Evolutionary conservation across 108 stramenopile genomes (phyloP).

Genomic region (Cyclotella distinguenda): DNA sequence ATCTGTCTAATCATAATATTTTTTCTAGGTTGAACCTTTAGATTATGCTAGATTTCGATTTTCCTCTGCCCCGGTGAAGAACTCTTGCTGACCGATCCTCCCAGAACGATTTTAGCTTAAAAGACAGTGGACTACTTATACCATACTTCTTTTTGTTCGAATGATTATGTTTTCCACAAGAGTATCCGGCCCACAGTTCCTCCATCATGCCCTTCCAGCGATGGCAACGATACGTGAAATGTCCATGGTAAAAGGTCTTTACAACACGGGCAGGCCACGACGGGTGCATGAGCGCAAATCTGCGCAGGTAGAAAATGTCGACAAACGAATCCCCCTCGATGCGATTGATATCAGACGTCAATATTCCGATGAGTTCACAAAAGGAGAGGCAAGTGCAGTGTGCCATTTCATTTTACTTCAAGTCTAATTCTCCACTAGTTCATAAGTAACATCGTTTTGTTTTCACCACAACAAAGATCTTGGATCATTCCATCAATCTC

Average conservation of each 20-base stretch:
- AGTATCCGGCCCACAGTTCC: no score
- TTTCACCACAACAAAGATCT: constrained; percentile 16
- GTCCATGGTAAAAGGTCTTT: constrained; percentile 16
- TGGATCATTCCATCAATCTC: constrained; percentile 66
- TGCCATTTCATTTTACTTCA: neutral
- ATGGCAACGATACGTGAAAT: neutral
- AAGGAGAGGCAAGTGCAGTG: constrained; percentile 23
- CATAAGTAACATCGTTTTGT: neutral
- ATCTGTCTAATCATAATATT: no score
- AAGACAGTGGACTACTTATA: no score
- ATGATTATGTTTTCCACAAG: no score
- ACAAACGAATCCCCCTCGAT: neutral
- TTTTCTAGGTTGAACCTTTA: no score
- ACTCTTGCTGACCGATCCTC: no score
- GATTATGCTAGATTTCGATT: no score
- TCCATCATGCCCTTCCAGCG: no score
- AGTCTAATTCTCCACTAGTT: neutral
- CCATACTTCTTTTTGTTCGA: no score
- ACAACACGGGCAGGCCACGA: neutral
- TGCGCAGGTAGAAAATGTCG: neutral
- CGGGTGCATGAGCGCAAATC: constrained; percentile 4
- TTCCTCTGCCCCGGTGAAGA: no score
- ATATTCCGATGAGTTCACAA: constrained; percentile 25
- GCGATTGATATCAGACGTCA: neutral
- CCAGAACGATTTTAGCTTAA: no score